These are phyloP conservation scores for Solanum sparsipilum DNA, from an alignment of 257 asterid genomes.

Conservation along the genomic window DNA sequence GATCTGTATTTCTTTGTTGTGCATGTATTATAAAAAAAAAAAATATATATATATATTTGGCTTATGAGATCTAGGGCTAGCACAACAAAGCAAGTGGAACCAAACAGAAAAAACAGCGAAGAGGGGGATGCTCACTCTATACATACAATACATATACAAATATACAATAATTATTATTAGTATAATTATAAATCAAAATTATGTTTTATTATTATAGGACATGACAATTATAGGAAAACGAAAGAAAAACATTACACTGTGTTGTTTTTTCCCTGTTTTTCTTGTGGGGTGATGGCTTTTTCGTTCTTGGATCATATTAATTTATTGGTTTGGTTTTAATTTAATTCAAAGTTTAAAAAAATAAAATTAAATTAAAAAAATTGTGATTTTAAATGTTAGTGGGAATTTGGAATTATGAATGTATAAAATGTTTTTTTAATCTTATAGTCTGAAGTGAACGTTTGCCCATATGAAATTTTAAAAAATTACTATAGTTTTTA, in stretches of 20 bases:
- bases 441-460: neutral
- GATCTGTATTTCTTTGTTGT: neutral
- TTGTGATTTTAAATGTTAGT: neutral
- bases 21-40: neutral
- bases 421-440: neutral
- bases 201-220: neutral
- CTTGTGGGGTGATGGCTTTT: neutral
- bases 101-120: neutral
- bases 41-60: neutral
- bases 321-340: neutral
- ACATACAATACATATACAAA: neutral
- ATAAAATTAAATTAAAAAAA: too few relatives aligned
- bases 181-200: neutral
- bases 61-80: conserved; percentile 1
- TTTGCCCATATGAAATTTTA: too few relatives aligned
- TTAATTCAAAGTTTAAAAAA: neutral
- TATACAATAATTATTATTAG: neutral
- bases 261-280: neutral
- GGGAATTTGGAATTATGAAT: neutral
- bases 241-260: neutral
- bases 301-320: too few relatives aligned
- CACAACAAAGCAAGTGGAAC: conserved; percentile 4
- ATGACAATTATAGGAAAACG: neutral
- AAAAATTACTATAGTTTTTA: too few relatives aligned
- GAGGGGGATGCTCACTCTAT: neutral